Evolutionary conservation across 2,329 filamentous ascomycete genomes (phyloP).

Genomic region (Davidsoniella australis): DNA sequence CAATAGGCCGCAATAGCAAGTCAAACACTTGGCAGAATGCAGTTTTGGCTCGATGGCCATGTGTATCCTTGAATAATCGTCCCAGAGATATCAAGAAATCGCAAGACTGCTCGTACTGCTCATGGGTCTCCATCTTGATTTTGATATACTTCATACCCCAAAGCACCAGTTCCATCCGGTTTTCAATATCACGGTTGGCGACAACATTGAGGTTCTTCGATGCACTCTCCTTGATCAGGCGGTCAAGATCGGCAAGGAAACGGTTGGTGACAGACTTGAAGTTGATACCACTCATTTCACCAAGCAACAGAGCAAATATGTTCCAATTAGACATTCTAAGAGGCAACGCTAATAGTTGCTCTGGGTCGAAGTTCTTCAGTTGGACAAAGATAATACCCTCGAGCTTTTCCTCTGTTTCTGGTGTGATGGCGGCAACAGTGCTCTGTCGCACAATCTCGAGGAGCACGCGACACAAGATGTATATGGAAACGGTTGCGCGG

Average conservation of each 20-base stretch:
- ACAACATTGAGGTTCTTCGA: slow-evolving; percentile 44
- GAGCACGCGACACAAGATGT: slow-evolving; percentile 82
- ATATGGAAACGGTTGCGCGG: slow-evolving; percentile 85
- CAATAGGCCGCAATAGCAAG: slow-evolving; percentile 70
- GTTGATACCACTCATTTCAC: slow-evolving; percentile 90
- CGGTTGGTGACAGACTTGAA: slow-evolving; percentile 69
- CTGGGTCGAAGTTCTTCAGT: slow-evolving; percentile 71
- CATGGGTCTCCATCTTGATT: slow-evolving; percentile 54
- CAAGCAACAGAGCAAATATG: slow-evolving; percentile 78
- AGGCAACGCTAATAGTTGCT: slow-evolving; percentile 59
- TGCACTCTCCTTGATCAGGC: slow-evolving; percentile 57
- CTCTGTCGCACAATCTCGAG: slow-evolving; percentile 91
- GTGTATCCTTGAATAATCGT: slow-evolving; percentile 65
- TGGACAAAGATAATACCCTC: slow-evolving; percentile 96
- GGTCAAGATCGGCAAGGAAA: slow-evolving; percentile 67
- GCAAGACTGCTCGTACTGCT: slow-evolving; percentile 71
- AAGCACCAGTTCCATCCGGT: slow-evolving; percentile 71
- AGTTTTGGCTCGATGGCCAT: slow-evolving; percentile 80
- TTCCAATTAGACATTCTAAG: slow-evolving; percentile 90
- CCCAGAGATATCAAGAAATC: slow-evolving; percentile 73
- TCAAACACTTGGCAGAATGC: slow-evolving; percentile 89
- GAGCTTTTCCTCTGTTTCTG: slow-evolving; percentile 84
- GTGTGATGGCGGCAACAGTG: slow-evolving; percentile 61
- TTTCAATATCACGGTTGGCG: slow-evolving; percentile 51
- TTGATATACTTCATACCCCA: slow-evolving; percentile 82